A percentile compares a stretch with the other conserved stretches of the same genome.
phyloP scores from a whole-genome alignment of 805 yeast species.

The Jamesozyma rosinii region DNA sequence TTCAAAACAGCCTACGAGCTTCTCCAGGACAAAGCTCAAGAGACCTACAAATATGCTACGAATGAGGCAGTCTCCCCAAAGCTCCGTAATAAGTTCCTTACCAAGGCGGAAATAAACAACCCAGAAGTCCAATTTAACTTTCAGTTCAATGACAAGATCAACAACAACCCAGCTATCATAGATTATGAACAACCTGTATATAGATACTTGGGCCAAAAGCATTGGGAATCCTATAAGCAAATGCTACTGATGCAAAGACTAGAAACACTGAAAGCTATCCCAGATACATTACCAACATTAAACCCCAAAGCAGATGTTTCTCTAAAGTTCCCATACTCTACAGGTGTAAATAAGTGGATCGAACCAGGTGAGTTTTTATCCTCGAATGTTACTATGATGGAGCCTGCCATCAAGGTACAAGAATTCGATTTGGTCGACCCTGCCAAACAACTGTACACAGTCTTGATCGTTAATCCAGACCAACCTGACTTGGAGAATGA shows the following conservation, averaged over 20 bases:
- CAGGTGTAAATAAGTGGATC: constrained; percentile 55
- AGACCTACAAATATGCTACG: background rate
- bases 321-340: constrained; percentile 64
- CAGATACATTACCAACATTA: constrained; percentile 88
- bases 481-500: constrained; percentile 68
- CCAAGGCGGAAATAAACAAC: constrained; percentile 61
- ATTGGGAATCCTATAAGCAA: constrained; percentile 64
- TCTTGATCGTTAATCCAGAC: constrained; percentile 84
- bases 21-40: constrained; percentile 40
- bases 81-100: constrained; percentile 31
- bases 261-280: constrained; percentile 76
- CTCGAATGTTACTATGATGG: constrained; percentile 59
- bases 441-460: constrained; percentile 53
- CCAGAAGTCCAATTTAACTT: constrained; percentile 79
- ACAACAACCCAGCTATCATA: constrained; percentile 36
- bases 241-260: constrained; percentile 87
- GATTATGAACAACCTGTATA: constrained; percentile 76
- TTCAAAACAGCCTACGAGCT: constrained; percentile 60
- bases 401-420: constrained; percentile 70
- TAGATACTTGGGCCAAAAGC: constrained; percentile 53
- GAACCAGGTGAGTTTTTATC: constrained; percentile 73
- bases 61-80: constrained; percentile 6
- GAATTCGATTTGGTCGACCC: constrained; percentile 48
- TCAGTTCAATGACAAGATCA: constrained; percentile 34
- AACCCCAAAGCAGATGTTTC: constrained; percentile 70